Evolutionary conservation across 108 stramenopile genomes (phyloP).

Genomic region (Skeletonema costatum): DNA sequence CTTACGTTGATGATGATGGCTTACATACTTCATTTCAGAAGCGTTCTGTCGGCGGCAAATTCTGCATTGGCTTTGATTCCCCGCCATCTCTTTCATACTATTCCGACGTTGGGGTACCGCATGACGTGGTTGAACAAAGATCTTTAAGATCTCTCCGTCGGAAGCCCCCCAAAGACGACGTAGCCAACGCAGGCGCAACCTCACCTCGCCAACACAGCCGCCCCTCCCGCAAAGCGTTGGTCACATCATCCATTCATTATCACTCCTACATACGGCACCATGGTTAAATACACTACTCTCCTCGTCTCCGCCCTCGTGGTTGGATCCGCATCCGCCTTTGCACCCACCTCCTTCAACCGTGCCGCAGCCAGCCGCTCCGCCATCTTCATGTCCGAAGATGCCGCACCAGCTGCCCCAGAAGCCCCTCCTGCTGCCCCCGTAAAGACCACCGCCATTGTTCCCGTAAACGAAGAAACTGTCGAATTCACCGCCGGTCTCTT

Average conservation of each 20-base stretch:
- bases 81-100: too few relatives aligned
- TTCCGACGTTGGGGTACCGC: too few relatives aligned
- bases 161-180: neutral
- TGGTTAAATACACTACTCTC: slow-evolving; percentile 48
- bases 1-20: too few relatives aligned
- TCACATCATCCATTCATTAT: too few relatives aligned
- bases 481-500: slow-evolving; percentile 90
- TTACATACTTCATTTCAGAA: too few relatives aligned
- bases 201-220: neutral
- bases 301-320: slow-evolving; percentile 35
- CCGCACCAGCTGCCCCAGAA: slow-evolving; percentile 22
- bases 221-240: neutral
- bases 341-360: slow-evolving; percentile 13
- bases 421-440: slow-evolving; percentile 11
- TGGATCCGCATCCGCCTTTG: slow-evolving; percentile 43
- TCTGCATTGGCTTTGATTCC: too few relatives aligned
- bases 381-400: slow-evolving; percentile 41
- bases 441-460: slow-evolving; percentile 60
- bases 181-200: neutral
- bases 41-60: too few relatives aligned
- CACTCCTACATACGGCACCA: slow-evolving; percentile 9
- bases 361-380: neutral
- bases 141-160: neutral
- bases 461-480: slow-evolving; percentile 89
- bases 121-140: too few relatives aligned